Evolutionary conservation across 2,329 filamentous ascomycete genomes (phyloP).

Genomic region (Pseudopyrenochaeta lycopersici): DNA sequence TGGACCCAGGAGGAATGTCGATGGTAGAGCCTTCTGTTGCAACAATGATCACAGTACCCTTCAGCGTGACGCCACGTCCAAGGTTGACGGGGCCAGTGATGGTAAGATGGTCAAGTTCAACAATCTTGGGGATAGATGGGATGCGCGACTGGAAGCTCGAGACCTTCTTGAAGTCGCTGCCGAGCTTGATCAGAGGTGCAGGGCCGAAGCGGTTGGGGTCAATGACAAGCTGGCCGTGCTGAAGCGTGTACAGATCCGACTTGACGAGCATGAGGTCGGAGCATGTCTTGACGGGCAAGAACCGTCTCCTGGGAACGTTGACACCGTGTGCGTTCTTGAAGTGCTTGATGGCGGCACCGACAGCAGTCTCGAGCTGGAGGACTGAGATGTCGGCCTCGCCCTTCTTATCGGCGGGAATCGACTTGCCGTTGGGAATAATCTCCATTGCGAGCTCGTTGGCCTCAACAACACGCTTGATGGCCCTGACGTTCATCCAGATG

Average conservation of each 20-base stretch:
- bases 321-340: constrained; percentile 99
- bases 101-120: constrained; percentile 93
- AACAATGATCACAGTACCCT: constrained; percentile 99
- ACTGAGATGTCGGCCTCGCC: constrained; percentile 98
- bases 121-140: constrained; percentile 86
- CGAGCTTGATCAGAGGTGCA: constrained; percentile 97
- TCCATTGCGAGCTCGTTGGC: constrained; percentile 99
- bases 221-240: constrained; percentile 98
- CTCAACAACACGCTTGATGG: constrained; percentile 98
- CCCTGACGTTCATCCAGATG: constrained; percentile 98
- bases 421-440: constrained; percentile 99
- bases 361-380: constrained; percentile 97
- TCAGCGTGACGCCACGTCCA: constrained; percentile 91
- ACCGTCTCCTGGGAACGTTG: constrained; percentile 95
- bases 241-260: constrained; percentile 97
- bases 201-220: constrained; percentile 96
- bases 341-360: constrained; percentile 97
- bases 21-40: constrained; percentile 98
- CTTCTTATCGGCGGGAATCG: constrained; percentile 98
- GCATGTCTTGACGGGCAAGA: constrained; percentile 99
- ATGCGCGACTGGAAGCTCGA: constrained; percentile 94
- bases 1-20: constrained; percentile 93
- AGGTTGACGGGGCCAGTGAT: constrained; percentile 98
- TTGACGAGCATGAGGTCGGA: constrained; percentile 99
- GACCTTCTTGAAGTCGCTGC: constrained; percentile 99